These are phyloP conservation scores for Fusarium pseudograminearum DNA, from an alignment of 2,329 filamentous ascomycete species.

Conservation along the genomic window DNA sequence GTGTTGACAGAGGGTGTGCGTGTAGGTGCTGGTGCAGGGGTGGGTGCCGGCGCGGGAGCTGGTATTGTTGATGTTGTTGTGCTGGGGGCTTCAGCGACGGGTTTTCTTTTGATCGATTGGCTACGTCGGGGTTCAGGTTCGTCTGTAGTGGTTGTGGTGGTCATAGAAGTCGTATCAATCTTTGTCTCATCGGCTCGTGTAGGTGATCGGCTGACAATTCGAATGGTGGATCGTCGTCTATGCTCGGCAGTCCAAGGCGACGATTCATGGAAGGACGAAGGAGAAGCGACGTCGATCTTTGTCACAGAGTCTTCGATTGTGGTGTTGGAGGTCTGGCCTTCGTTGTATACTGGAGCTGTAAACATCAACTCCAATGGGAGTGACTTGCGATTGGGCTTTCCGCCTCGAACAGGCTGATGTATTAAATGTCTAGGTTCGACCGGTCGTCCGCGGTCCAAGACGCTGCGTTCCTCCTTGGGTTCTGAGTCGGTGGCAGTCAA, in stretches of 20 bases:
- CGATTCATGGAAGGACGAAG: conserved; percentile 4
- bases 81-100: not conserved
- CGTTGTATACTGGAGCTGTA: conserved; percentile 2
- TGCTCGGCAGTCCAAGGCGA: conserved; percentile 8
- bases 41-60: fast-evolving
- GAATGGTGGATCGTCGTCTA: conserved; percentile 8
- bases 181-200: conserved; percentile 8
- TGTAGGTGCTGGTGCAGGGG: fast-evolving
- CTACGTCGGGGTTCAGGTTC: not conserved
- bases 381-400: conserved; percentile 24
- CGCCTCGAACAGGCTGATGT: conserved; percentile 10
- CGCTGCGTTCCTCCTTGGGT: not conserved
- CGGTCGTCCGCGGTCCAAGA: conserved; percentile 24
- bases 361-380: conserved; percentile 24
- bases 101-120: not conserved
- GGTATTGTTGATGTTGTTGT: not conserved
- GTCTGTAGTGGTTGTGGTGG: not conserved
- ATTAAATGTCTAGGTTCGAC: conserved; percentile 28
- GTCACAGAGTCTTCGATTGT: not conserved
- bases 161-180: conserved; percentile 4
- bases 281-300: conserved; percentile 5
- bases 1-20: not conserved
- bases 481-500: not conserved
- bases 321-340: not conserved
- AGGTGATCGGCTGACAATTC: conserved; percentile 1